Percentiles rank a stretch among this genome's conserved stretches.
Evolutionary conservation across 2,329 filamentous ascomycete genomes (phyloP).

Genomic region (Colletotrichum cereale): DNA sequence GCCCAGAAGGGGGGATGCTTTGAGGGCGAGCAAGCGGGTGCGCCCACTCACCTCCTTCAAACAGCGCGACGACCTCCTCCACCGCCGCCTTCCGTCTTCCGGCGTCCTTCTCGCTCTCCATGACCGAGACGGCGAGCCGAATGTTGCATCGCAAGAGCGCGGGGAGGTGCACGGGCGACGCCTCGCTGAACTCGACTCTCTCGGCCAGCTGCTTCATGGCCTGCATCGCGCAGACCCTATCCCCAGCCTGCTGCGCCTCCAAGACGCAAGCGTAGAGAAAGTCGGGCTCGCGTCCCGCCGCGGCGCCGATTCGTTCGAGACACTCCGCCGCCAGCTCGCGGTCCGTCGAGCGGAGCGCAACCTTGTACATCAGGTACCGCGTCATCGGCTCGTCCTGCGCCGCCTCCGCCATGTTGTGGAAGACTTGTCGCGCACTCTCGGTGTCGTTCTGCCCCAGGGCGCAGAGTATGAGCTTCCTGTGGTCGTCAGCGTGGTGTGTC

Average conservation of each 20-base stretch:
- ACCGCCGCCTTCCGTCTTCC: constrained; percentile 33
- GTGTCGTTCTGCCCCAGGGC: constrained; percentile 70
- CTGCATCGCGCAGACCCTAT: constrained; percentile 67
- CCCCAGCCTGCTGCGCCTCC: constrained; percentile 77
- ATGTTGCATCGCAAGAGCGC: constrained; percentile 64
- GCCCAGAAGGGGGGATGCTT: no score
- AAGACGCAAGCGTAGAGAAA: constrained; percentile 85
- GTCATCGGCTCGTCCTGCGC: constrained; percentile 74
- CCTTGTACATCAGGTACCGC: constrained; percentile 81
- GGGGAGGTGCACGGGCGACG: constrained; percentile 49
- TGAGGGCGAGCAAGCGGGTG: not conserved
- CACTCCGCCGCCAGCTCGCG: constrained; percentile 71
- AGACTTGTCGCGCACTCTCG: constrained; percentile 65
- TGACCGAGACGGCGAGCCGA: constrained; percentile 59
- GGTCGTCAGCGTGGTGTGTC: constrained; percentile 41
- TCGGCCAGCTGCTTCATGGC: constrained; percentile 52
- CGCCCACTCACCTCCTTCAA: constrained; percentile 55
- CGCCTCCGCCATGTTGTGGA: constrained; percentile 69
- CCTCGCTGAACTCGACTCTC: constrained; percentile 43
- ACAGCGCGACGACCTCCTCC: constrained; percentile 66
- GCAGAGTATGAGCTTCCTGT: constrained; percentile 80
- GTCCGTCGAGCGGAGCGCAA: constrained; percentile 72
- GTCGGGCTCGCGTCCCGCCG: constrained; percentile 65
- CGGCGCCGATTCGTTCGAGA: constrained; percentile 70
- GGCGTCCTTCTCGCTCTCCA: constrained; percentile 45